Base-by-base conservation (phyloP, 148 eudicot species). In the Arbutus unedo region DNA sequence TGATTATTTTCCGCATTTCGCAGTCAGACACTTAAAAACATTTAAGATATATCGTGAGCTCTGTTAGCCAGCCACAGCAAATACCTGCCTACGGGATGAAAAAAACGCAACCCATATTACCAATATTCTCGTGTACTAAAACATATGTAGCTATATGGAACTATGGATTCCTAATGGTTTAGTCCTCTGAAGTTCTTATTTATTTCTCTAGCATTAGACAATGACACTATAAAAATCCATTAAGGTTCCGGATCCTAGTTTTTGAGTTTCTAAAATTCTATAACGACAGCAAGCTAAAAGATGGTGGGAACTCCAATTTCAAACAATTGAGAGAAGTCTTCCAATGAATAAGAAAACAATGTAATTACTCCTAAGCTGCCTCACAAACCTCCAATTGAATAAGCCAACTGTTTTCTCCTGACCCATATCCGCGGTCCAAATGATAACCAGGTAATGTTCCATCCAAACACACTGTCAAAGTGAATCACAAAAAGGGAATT, bases 371-470 rank as follows among this genome's bases (percentile, higher is more conserved):
- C 13, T 14, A 74, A 82, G 79, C 45, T 78, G 79, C 71, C 82
- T 78, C 76, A 85, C 94, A 85, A 62, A 96, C 99, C 98, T 96
- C 99, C 81, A 96, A 87, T 78, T 96, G 91, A 87, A 96, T 86
- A 53, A 96, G 93, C 99, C 99, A 96, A 88, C 98, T 93, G 85
- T 94, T 90, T 84, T 90, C 95, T 44, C 99, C 99, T 62, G 94
- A 84, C 41, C 94, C 99, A 81, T 64, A 93, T 84, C 99, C 99
- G 59, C 87, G 94, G 84, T 96, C 92, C 81, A 84, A 81, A 90
- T 96, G 99, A 81, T 94, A 96, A 60, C 93, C 99, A 23, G 99
- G 99, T 86, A 93, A 86, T 38, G 98, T 88, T 88, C 99, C 99
- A 78, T 96, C 99, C 92, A 96, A 88, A 84, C 98, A 96, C 50